Base-by-base conservation (phyloP, 768 basidiomycete species). In the Leccinellum luteum region DNA sequence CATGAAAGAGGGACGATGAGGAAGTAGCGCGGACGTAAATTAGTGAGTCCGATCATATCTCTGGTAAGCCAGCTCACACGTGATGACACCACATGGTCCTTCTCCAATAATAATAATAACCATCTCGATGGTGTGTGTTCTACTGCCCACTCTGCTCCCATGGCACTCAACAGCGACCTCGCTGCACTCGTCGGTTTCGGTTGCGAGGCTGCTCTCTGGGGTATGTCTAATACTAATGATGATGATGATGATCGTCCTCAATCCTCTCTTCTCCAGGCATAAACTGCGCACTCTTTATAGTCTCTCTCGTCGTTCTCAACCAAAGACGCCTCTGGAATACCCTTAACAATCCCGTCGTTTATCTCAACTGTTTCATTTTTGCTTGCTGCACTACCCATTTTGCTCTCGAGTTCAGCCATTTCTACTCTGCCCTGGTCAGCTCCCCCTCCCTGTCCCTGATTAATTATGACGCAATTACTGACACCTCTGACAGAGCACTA, bases 141-240 rank as follows among this genome's bases (percentile, higher is more conserved):
- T n/a, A 2, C 38, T 5, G 9, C 12, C 12, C 23, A 19, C 2
- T 53, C 30, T 32, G 17, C 30, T 19, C 28, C 43, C 41, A 74
- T 73, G 69, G 35, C 31, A 21, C 69, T 75, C 43, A 54, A 63
- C 1, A 63, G 57, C 15, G 69, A 76, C 52, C 15, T 76, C 2
- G 69, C 75, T 34, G 69, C 73, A 13, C 58, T 78, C 49, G 64
- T 75, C 47, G 76, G 76, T 25, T 77, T 77, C 50, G 70, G 55
- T 3, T 74, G 69, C 59, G 76, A 78, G 57, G 66, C 73, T 0
- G 65, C 65, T 15, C 59, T 76, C 14, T 78, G 73, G 65, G 76
- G 76, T 75, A 31, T 34, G 62, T 58, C 0, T 43, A n/a, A 38
- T 38, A 17, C 28, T 28, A 28, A 3, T 5, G 6, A 7, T 28